Evolutionary conservation across 106 monocot genomes (phyloP), one percentile per base, ranked within the genome.

Genomic region (Acorus calamus): DNA sequence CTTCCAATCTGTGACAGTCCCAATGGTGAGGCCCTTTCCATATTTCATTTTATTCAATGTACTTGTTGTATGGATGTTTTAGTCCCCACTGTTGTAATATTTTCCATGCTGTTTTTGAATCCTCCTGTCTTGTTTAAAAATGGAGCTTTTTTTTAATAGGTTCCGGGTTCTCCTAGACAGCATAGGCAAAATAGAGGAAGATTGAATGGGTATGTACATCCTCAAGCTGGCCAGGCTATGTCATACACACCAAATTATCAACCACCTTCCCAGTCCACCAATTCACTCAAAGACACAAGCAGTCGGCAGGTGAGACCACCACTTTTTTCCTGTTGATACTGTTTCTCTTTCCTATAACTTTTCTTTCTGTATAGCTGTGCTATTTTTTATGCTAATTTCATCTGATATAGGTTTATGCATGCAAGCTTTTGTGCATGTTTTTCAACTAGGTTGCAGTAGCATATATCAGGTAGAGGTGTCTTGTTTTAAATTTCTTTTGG

Each of bases 1-100:
- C 60, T 80, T 78, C 66, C 86, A 83, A 62, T 67, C 72, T 48
- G 70, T 78, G 70, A 66, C 73, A 14, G 59, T 74, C 50, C 78
- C 79, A 51, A 8, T 67, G 52, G 84, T 84, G 64, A 81, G 72
- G 13, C 14, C 55, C n/a, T 56, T 10, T 43, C 41, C 14, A 4
- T 42, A 48, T 53, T 14, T 8, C 5, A 45, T 61, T 69, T 46
- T 62, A 47, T 55, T 46, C 28, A 1, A 28, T 28, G 28, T 28
- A 28, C 28, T 28, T 28, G 0, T 28, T 28, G 28, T 28, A 28
- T 28, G 28, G 28, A 28, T 28, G 28, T 28, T 28, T 28, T 28
- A 28, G 28, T 1, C 28, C 28, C 28, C 28, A 28, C 28, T 28
- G 1, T 28, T 28, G 28, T 28, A 28, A 28, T 28, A 28, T 28